phyloP scores from a whole-genome alignment of 345 rosid species.

The Eucalyptus pauciflora region DNA sequence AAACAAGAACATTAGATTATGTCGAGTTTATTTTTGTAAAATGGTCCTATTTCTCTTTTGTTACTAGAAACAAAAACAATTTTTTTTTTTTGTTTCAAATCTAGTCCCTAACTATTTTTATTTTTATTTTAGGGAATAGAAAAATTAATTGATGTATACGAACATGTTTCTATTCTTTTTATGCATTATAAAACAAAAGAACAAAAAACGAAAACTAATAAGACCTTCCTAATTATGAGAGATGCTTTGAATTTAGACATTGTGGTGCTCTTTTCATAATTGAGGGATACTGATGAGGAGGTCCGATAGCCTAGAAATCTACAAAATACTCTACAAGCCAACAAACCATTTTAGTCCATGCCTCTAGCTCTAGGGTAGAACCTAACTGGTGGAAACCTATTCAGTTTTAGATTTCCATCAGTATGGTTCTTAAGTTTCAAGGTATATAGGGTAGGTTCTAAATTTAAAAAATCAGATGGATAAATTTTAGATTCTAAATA shows the following conservation, averaged over 20 bases:
- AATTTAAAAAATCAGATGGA: accelerated
- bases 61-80: accelerated
- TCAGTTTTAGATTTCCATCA: accelerated
- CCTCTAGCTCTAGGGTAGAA: accelerated
- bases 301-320: accelerated
- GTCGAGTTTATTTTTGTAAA: accelerated
- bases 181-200: too few relatives aligned
- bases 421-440: too few relatives aligned
- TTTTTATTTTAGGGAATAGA: too few relatives aligned
- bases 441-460: accelerated
- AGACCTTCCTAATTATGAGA: not conserved
- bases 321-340: not conserved
- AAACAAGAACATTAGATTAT: accelerated
- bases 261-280: not conserved
- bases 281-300: not conserved
- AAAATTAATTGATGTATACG: too few relatives aligned
- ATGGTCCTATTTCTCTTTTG: too few relatives aligned
- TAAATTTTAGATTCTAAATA: accelerated
- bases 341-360: accelerated
- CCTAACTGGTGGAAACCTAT: accelerated
- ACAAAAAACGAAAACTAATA: not conserved
- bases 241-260: not conserved
- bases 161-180: accelerated
- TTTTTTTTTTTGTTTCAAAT: accelerated
- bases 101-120: too few relatives aligned